phyloP scores from a whole-genome alignment of 331 rosid genomes.

The Malus hybrid region DNA sequence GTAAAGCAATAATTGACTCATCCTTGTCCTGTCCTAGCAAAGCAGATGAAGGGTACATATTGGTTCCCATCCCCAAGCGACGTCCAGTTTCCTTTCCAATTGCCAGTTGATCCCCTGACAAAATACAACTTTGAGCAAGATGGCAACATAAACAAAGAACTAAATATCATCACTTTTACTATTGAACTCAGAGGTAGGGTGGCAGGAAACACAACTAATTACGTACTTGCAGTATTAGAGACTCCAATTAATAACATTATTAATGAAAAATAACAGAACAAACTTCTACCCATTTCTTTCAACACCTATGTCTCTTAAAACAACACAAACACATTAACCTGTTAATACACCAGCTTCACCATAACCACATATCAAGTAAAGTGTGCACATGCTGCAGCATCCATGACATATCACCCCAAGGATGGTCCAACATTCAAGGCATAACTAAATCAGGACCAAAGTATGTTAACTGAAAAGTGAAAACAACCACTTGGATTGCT shows the following conservation, averaged over 20 bases:
- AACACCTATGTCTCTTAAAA: not conserved
- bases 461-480: not conserved
- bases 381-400: not conserved
- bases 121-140: conserved; percentile 1
- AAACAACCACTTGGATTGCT: not conserved
- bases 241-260: not conserved
- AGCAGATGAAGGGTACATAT: conserved; percentile 98
- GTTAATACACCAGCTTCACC: not conserved
- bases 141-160: not conserved
- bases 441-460: not conserved
- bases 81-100: conserved; percentile 99
- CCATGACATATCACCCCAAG: not conserved
- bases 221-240: not conserved
- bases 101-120: conserved; percentile 92
- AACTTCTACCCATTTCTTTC: not conserved
- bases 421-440: not conserved
- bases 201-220: not conserved
- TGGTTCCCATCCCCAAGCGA: conserved; percentile 99
- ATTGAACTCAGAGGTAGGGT: not conserved
- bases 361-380: not conserved
- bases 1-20: conserved; percentile 83
- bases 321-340: not conserved
- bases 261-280: not conserved
- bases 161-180: not conserved
- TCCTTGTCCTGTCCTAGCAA: conserved; percentile 92